Base-by-base conservation (phyloP, 441 rosid genomes). In the Gossypium davidsonii region DNA sequence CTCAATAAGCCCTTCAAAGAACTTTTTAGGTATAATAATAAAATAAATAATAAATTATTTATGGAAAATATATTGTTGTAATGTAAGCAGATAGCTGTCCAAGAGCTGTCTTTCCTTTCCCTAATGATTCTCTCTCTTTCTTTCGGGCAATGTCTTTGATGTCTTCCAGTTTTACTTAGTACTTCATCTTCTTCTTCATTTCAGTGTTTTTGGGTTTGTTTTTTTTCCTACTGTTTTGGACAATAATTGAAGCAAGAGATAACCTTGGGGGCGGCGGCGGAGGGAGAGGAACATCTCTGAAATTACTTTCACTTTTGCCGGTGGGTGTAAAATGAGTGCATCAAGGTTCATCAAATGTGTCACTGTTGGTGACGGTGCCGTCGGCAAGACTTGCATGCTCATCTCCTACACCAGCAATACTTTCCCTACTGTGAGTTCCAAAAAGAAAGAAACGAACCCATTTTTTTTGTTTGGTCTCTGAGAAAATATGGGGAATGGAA, bases 311-410 rank as follows among this genome's bases (percentile, higher is more conserved):
- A 44, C 21, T 39, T 60, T 17, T 34, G 34, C 3, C 1, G 14
- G 67, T 21, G 28, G 70, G 55, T 52, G 51, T 63, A 60, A 79
- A 57, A 92, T 92, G 97, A 90, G 94, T 80, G 94, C 89, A 37
- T 92, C 97, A 34, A 89, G 91, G 85, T 92, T 92, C 88, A 92
- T 92, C 25, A 92, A 92, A 84, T 92, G 97, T 77, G 97, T 92
- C 66, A 92, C 97, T 0, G 97, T 92, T 78, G 98, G 98, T 34
- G 98, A 94, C 73, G 98, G 98, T 37, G 98, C 98, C 71, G 98
- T 94, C 73, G 98, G 98, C 67, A 94, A 94, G 83, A 94, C 98
- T 21, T 94, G 98, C 86, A 87, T 94, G 97, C 94, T 94, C 55
- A 94, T 93, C 76, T 93, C 96, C 80, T 93, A 93, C 77, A 93